Evolutionary conservation across 768 basidiomycete genomes (phyloP), one percentile per base, ranked within the genome.

Genomic region (Mycena vulgaris): DNA sequence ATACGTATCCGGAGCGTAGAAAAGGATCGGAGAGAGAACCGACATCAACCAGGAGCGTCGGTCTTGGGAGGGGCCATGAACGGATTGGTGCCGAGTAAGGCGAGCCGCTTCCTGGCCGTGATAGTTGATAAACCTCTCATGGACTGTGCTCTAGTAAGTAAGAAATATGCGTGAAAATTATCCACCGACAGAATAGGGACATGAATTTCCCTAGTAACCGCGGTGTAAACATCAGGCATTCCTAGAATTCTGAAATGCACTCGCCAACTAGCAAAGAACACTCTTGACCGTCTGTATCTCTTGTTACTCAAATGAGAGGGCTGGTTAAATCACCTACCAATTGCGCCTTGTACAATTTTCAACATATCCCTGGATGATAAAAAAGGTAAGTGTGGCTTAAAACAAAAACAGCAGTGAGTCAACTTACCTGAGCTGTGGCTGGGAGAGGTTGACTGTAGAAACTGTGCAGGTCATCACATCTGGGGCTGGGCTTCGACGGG

Each of bases 101-200:
- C 87, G 84, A 9, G 84, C 85, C 45, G 81, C 81, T 2, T 80
- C 76, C 68, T 87, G 82, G 7, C 86, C 87, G 17, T 86, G 68
- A 48, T 82, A 85, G 58, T 88, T 83, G 17, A 83, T 48, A 58
- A 85, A 86, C 30, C 77, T 75, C 27, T 79, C 79, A n/a, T 64
- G 42, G 40, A 75, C 85, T 86, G 66, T 28, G 25, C 7, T 21
- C 40, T 47, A 8, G 7, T 53, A 48, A 80, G 51, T n/a, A 42
- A 48, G 25, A 13, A 51, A 31, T 21, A 30, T 9, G 17, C 47
- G 4, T 31, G 1, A 19, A 25, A 21, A 27, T 30, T 6, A 8
- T 58, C 11, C 17, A 67, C 58, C 3, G 39, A 60, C 66, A 17
- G 23, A 67, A 48, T 30, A 23, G 49, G 56, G 28, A 31, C 66